phyloP scores from a whole-genome alignment of 1,139 yeast genomes.

The Candida pseudoviswanathii region DNA sequence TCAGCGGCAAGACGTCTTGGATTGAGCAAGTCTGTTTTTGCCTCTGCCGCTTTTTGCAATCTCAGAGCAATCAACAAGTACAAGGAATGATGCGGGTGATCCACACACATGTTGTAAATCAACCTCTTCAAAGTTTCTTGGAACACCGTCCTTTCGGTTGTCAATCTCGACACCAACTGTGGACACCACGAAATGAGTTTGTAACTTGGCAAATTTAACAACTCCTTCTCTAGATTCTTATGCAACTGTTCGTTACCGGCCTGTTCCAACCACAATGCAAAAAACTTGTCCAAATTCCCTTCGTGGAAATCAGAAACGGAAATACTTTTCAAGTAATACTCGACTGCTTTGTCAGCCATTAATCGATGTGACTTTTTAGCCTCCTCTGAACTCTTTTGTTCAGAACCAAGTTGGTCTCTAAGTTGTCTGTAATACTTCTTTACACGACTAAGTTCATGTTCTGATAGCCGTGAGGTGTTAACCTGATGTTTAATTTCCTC shows the following conservation, averaged over 20 bases:
- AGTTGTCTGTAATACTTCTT: slow-evolving; percentile 52
- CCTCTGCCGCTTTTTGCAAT: slow-evolving; percentile 39
- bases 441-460: slow-evolving; percentile 51
- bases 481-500: slow-evolving; percentile 49
- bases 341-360: slow-evolving; percentile 59
- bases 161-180: slow-evolving; percentile 76
- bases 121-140: slow-evolving; percentile 57
- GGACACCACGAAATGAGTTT: slow-evolving; percentile 80
- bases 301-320: slow-evolving; percentile 49
- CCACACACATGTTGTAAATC: slow-evolving; percentile 50
- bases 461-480: slow-evolving; percentile 35
- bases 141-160: slow-evolving; percentile 50
- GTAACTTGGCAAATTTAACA: slow-evolving; percentile 51
- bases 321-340: slow-evolving; percentile 60
- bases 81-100: slow-evolving; percentile 78
- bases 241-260: slow-evolving; percentile 46
- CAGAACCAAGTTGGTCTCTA: slow-evolving; percentile 50
- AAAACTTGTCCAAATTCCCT: slow-evolving; percentile 72
- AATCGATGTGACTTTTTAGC: slow-evolving; percentile 37
- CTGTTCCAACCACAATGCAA: slow-evolving; percentile 83
- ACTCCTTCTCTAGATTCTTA: slow-evolving; percentile 29
- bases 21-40: slow-evolving; percentile 32
- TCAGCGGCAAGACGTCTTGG: slow-evolving; percentile 57
- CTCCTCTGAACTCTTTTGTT: slow-evolving; percentile 45
- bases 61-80: slow-evolving; percentile 66